Conservation (phyloP, 352 stramenopile genomes). For the Globisporangium cylindrosporum region DNA sequence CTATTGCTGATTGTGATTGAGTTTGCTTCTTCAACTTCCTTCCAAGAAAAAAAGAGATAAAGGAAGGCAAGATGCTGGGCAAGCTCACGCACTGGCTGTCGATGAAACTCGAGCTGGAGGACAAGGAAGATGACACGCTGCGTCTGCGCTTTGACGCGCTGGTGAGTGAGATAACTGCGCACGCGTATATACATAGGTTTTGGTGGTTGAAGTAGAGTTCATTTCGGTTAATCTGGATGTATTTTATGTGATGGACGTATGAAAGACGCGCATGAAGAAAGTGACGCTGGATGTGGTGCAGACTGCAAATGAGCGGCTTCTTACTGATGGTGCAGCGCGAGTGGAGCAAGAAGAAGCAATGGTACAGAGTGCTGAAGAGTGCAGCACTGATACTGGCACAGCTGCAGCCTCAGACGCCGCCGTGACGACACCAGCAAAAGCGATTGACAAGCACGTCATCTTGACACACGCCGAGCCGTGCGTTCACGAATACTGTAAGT, state of each 20-base stretch:
- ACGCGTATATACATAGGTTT: background rate
- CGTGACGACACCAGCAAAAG: conserved; percentile 1
- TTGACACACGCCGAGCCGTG: conserved; percentile 56
- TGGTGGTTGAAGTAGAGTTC: background rate
- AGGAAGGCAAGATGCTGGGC: conserved; percentile 39
- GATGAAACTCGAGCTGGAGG: conserved; percentile 53
- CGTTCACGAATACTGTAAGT: conserved; percentile 62
- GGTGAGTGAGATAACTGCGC: conserved; percentile 24
- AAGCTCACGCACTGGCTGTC: conserved; percentile 68
- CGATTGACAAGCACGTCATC: conserved; percentile 10
- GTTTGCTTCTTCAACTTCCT: background rate
- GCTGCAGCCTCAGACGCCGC: background rate
- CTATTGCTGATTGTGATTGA: background rate
- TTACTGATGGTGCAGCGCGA: conserved; percentile 1
- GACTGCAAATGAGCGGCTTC: conserved; percentile 26
- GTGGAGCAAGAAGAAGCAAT: background rate
- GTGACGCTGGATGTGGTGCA: conserved; percentile 53
- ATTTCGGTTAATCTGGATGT: background rate
- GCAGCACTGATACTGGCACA: background rate
- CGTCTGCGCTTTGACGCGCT: conserved; percentile 60
- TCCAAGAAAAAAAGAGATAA: background rate
- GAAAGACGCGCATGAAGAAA: conserved; percentile 65
- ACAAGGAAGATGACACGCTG: conserved; percentile 48
- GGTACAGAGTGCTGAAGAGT: conserved; percentile 5
- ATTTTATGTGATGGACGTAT: background rate